Conservation (phyloP, 805 yeast species). For the Kodamaea kaohsiungensis region DNA sequence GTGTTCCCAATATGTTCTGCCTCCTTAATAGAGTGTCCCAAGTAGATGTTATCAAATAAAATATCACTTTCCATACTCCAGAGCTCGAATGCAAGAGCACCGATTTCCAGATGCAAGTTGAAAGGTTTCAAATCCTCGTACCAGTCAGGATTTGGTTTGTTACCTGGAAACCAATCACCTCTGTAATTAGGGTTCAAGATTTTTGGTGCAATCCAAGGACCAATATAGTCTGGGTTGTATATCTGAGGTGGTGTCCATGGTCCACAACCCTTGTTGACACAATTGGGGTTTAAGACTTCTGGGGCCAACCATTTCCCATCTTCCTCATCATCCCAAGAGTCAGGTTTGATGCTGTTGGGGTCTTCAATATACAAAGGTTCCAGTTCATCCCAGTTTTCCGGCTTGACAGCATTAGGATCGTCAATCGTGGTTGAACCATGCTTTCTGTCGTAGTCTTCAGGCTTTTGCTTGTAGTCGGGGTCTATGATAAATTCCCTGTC, state of each 20-base stretch:
- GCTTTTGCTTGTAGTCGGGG: constrained; percentile 60
- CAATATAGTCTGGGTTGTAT: constrained; percentile 69
- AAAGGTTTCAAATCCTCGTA: constrained; percentile 59
- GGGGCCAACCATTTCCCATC: constrained; percentile 87
- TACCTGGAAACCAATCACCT: constrained; percentile 76
- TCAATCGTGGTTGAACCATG: constrained; percentile 58
- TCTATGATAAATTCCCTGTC: constrained; percentile 69
- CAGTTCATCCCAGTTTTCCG: constrained; percentile 78
- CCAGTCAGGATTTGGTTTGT: constrained; percentile 69
- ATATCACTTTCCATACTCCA: constrained; percentile 84
- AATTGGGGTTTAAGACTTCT: constrained; percentile 68
- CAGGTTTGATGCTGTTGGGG: constrained; percentile 68
- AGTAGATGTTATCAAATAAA: constrained; percentile 77
- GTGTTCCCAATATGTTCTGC: constrained; percentile 82
- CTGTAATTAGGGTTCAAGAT: constrained; percentile 73
- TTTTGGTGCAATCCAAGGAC: constrained; percentile 73
- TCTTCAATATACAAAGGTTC: constrained; percentile 60
- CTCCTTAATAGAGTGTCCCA: constrained; percentile 81
- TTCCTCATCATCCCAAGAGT: constrained; percentile 85
- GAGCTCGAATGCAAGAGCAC: constrained; percentile 83
- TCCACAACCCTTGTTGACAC: constrained; percentile 74
- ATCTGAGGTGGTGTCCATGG: constrained; percentile 70
- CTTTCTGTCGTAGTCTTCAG: constrained; percentile 82
- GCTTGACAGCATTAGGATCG: constrained; percentile 68
- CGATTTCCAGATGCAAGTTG: constrained; percentile 59